Percentiles rank a stretch among this genome's conserved stretches.
These are phyloP conservation scores for Knoxia roxburghii DNA, from an alignment of 257 asterid species.

Conservation along the genomic window DNA sequence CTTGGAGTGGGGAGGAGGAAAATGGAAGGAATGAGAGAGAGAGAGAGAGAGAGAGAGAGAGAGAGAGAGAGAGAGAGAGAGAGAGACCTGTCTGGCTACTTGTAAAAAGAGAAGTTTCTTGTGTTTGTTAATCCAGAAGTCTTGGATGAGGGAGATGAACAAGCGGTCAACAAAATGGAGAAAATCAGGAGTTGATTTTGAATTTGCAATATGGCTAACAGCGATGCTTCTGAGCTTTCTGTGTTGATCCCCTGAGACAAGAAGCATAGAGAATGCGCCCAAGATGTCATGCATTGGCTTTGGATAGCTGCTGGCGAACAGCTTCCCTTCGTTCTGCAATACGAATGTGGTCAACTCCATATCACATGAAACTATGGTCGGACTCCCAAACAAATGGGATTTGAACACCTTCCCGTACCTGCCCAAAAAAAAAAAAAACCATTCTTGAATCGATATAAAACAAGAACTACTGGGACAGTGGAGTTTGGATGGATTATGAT, in stretches of 20 bases:
- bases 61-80: no score
- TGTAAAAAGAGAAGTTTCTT: slow-evolving; percentile 35
- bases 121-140: slow-evolving; percentile 33
- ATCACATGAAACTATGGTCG: slow-evolving; percentile 74
- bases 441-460: no score
- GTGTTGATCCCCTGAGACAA: slow-evolving; percentile 53
- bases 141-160: slow-evolving; percentile 20
- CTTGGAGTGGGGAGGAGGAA: no score
- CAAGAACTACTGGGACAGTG: no score
- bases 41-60: no score
- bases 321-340: slow-evolving; percentile 60
- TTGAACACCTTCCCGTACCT: slow-evolving; percentile 67
- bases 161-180: slow-evolving; percentile 29
- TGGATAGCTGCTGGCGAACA: slow-evolving; percentile 58
- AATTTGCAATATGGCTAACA: slow-evolving; percentile 36
- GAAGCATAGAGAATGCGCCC: slow-evolving; percentile 52
- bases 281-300: slow-evolving; percentile 54
- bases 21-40: no score
- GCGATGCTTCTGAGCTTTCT: slow-evolving; percentile 46
- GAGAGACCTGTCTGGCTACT: slow-evolving; percentile 62
- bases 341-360: slow-evolving; percentile 46
- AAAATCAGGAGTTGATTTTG: slow-evolving; percentile 38
- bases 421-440: background rate
- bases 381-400: slow-evolving; percentile 59
- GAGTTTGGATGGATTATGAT: no score